phyloP scores from a whole-genome alignment of 2,329 filamentous ascomycete genomes.

The Cercospora janseana region DNA sequence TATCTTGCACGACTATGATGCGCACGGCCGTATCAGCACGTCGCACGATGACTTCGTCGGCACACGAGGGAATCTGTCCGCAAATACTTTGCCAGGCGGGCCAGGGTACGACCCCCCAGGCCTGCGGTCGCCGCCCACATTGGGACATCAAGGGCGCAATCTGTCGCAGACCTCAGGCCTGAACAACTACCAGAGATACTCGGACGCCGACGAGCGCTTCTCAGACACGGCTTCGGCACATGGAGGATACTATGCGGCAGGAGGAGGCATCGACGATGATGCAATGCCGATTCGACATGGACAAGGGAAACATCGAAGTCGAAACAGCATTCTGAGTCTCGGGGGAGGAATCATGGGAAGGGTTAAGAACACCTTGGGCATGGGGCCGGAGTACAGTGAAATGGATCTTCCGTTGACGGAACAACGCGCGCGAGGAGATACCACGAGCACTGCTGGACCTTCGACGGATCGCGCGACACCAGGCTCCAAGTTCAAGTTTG shows the following conservation, averaged over 20 bases:
- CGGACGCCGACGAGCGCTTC: constrained; percentile 79
- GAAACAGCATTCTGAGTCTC: constrained; percentile 84
- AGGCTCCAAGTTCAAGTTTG: constrained; percentile 83
- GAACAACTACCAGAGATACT: constrained; percentile 87
- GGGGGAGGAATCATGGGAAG: constrained; percentile 83
- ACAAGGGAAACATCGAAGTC: constrained; percentile 50
- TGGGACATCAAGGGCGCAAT: constrained; percentile 42
- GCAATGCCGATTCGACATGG: constrained; percentile 55
- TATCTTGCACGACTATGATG: constrained; percentile 70
- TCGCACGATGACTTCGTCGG: constrained; percentile 96
- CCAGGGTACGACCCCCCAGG: constrained; percentile 42
- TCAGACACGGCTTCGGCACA: constrained; percentile 54
- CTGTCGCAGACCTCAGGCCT: constrained; percentile 78
- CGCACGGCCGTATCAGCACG: constrained; percentile 71
- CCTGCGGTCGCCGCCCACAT: constrained; percentile 39
- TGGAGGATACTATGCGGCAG: constrained; percentile 70
- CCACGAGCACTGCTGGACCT: constrained; percentile 20
- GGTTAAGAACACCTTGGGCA: constrained; percentile 86
- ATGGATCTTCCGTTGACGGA: constrained; percentile 97
- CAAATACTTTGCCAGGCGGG: constrained; percentile 45
- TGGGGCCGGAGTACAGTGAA: constrained; percentile 85
- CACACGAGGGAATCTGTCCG: constrained; percentile 42
- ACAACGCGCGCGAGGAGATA: constrained; percentile 48
- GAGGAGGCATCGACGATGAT: constrained; percentile 58
- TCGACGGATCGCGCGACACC: constrained; percentile 56